These are phyloP conservation scores for Cyberlindnera veronae DNA, from an alignment of 805 yeast genomes.

Conservation along the genomic window DNA sequence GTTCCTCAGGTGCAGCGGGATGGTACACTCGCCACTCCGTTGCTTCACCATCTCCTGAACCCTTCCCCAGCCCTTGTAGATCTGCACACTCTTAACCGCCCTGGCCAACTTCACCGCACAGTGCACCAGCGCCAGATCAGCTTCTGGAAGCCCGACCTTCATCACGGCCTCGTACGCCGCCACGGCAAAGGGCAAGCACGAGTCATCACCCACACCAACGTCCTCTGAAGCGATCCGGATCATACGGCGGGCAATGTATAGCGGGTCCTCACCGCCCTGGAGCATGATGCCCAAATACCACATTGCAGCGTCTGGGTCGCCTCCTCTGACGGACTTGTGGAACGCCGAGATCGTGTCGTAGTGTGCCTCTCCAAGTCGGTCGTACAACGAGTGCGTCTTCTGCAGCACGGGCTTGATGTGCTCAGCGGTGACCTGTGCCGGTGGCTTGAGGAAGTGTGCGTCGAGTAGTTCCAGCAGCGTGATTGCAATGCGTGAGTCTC, in stretches of 20 bases:
- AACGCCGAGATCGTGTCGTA: conserved; percentile 95
- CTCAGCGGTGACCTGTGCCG: conserved; percentile 10
- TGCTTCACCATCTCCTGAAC: conserved; percentile 55
- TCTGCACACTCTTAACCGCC: conserved; percentile 82
- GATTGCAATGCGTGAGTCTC: conserved; percentile 84
- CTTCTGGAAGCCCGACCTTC: conserved; percentile 93
- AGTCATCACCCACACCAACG: conserved; percentile 79
- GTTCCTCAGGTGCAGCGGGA: conserved; percentile 81
- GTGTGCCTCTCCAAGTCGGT: conserved; percentile 85
- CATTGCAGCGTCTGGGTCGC: conserved; percentile 84
- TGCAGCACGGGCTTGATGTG: conserved; percentile 39
- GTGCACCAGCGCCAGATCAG: conserved; percentile 83
- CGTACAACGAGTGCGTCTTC: conserved; percentile 65
- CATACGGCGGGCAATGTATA: conserved; percentile 87
- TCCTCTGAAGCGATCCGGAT: conserved; percentile 95
- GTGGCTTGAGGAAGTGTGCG: conserved; percentile 37
- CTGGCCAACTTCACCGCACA: conserved; percentile 87
- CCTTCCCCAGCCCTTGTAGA: conserved; percentile 74
- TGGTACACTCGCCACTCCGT: conserved; percentile 52
- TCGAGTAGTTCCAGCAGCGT: conserved; percentile 75
- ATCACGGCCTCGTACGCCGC: conserved; percentile 84
- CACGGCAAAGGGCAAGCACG: conserved; percentile 81
- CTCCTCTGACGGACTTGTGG: conserved; percentile 89
- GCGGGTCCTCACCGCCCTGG: conserved; percentile 90
- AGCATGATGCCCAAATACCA: conserved; percentile 87